Percentiles rank a stretch among this genome's conserved stretches.
Evolutionary conservation across 2,329 filamentous ascomycete species (phyloP).

Genomic region (Trichoderma koningiopsis): DNA sequence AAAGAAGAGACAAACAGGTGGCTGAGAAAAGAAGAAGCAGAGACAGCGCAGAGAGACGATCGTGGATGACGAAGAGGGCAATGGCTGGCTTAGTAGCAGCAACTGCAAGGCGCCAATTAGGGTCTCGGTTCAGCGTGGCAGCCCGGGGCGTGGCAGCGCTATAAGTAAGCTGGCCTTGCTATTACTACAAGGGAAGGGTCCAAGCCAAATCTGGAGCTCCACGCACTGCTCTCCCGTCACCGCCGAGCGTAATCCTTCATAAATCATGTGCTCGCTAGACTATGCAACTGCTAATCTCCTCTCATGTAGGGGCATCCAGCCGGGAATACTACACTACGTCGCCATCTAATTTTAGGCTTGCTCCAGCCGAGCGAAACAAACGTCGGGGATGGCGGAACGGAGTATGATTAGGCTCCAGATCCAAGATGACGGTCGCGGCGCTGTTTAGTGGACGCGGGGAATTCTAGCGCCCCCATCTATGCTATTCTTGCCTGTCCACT

Average conservation of each 20-base stretch:
- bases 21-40: background rate
- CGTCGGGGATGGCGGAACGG: background rate
- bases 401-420: background rate
- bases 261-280: background rate
- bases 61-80: background rate
- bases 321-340: background rate
- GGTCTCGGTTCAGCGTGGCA: background rate
- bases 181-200: background rate
- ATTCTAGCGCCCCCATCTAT: conserved; percentile 6
- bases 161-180: background rate
- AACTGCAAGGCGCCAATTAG: background rate
- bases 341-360: background rate
- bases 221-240: background rate
- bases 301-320: background rate
- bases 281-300: background rate
- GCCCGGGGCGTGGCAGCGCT: background rate
- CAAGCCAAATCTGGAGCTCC: background rate
- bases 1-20: background rate
- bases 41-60: background rate
- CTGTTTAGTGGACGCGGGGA: conserved; percentile 10
- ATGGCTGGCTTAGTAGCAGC: background rate
- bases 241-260: background rate
- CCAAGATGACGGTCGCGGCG: background rate
- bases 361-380: background rate
- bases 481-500: conserved; percentile 5